These are phyloP conservation scores for Lizonia empirigonia DNA, from an alignment of 2,329 filamentous ascomycete species.

Conservation along the genomic window DNA sequence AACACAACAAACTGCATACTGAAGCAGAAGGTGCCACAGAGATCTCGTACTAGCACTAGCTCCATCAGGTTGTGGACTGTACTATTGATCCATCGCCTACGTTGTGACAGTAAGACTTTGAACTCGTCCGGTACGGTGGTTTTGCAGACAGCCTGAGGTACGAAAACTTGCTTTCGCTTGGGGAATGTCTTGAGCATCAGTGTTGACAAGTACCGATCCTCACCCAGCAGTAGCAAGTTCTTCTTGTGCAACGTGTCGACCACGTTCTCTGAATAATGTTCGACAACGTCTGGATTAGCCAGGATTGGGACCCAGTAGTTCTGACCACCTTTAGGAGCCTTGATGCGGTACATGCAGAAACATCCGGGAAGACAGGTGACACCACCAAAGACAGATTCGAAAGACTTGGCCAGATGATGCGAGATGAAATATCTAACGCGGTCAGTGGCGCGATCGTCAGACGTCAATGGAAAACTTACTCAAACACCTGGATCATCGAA, in stretches of 20 bases:
- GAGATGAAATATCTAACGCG: constrained; percentile 83
- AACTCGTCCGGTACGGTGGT: constrained; percentile 95
- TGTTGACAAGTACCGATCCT: constrained; percentile 94
- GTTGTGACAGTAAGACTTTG: constrained; percentile 88
- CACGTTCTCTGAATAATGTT: constrained; percentile 99
- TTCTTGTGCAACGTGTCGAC: constrained; percentile 98
- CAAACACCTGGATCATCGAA: constrained; percentile 97
- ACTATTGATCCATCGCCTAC: constrained; percentile 98
- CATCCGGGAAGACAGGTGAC: constrained; percentile 97
- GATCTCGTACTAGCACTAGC: constrained; percentile 88
- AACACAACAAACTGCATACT: constrained; percentile 99
- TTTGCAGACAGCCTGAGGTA: constrained; percentile 98
- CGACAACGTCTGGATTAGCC: constrained; percentile 96
- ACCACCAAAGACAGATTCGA: constrained; percentile 98
- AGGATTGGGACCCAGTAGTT: constrained; percentile 99
- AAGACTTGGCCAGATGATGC: constrained; percentile 94
- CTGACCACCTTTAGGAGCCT: constrained; percentile 95
- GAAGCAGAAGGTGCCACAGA: constrained; percentile 99
- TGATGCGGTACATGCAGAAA: constrained; percentile 99
- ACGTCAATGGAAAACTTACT: constrained; percentile 56
- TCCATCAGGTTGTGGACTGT: constrained; percentile 99
- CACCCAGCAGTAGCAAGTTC: constrained; percentile 87
- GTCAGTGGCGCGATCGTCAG: constrained; percentile 36
- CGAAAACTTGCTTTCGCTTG: constrained; percentile 98
- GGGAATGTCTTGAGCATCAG: constrained; percentile 99